Base-by-base conservation (phyloP, 805 yeast species). In the Saccharomycopsis schoenii region DNA sequence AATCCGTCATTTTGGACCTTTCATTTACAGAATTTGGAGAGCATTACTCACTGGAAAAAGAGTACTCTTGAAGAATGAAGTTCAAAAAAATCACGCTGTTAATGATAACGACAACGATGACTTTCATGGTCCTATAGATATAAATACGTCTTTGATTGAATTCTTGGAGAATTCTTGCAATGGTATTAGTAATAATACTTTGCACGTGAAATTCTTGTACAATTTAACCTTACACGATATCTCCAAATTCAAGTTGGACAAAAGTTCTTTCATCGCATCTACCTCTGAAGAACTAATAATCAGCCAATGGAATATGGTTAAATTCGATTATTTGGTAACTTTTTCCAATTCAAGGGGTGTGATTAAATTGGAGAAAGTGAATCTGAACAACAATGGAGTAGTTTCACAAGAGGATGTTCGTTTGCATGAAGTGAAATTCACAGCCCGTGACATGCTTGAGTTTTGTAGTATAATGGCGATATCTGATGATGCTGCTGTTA, bases 41-140 rank as follows among this genome's bases (percentile, higher is more conserved):
- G 47, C 43, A 4, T 21, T 61, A 9, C 39, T 58, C 10, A 51
- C 57, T 2, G 55, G 55, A 19, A 55, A 57, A 34, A 42, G 58
- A 37, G 37, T 61, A 3, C 50, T 61, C 12, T 43, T 61, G 14
- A 36, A 55, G 19, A 61, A 61, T 36, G 60, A 58, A 17, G 57
- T 61, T 42, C 40, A 56, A 4, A 61, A 55, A 51, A 19, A 47
- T 15, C 21, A 47, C 15, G 52, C 4, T 24, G 19, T 21, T 10
- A 42, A 42, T 17, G 54, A 24, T 9, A 51, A 56, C 17, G 58
- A 42, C 6, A 41, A 19, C 4, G 15, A 17, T 19, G 39, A 34
- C 14, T 40, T 40, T 17, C 24, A 21, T 19, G 39, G 51, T 19
- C 39, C 47, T 9, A 42, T 56, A 21, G 47, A 56, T 56, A 19